Conservation (phyloP, 768 basidiomycete genomes). For the Leccinum disarticulatum region DNA sequence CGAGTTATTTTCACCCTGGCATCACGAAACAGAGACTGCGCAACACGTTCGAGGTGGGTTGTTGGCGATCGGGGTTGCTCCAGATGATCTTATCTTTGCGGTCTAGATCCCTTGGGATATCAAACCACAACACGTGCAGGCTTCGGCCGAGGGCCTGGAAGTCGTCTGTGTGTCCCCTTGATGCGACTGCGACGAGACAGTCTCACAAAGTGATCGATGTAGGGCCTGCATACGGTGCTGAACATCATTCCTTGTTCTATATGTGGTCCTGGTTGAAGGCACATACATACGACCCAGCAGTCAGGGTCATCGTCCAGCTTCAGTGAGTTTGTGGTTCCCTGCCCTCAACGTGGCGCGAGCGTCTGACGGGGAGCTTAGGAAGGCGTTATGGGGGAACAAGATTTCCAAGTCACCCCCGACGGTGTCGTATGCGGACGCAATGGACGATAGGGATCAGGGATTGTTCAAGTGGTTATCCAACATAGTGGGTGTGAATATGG, state of each 20-base stretch:
- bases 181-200: background rate
- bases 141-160: constrained; percentile 62
- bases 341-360: background rate
- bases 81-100: background rate
- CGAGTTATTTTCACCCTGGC: constrained; percentile 82
- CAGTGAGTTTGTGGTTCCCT: constrained; percentile 44
- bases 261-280: constrained; percentile 83
- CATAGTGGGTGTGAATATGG: constrained; percentile 51
- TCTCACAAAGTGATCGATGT: constrained; percentile 1
- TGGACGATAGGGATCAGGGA: constrained; percentile 62
- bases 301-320: constrained; percentile 13
- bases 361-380: constrained; percentile 35
- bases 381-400: constrained; percentile 77
- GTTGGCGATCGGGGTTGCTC: background rate
- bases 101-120: constrained; percentile 75
- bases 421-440: constrained; percentile 69
- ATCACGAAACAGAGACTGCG: constrained; percentile 88
- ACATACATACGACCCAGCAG: constrained; percentile 80
- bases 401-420: constrained; percentile 76
- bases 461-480: constrained; percentile 80
- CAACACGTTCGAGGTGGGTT: constrained; percentile 75
- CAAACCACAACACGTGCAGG: constrained; percentile 55
- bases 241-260: constrained; percentile 73
- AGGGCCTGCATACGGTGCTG: constrained; percentile 33
- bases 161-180: constrained; percentile 61